These are phyloP conservation scores for Raddia distichophylla DNA, from an alignment of 176 grass and related monocot species.

Conservation along the genomic window DNA sequence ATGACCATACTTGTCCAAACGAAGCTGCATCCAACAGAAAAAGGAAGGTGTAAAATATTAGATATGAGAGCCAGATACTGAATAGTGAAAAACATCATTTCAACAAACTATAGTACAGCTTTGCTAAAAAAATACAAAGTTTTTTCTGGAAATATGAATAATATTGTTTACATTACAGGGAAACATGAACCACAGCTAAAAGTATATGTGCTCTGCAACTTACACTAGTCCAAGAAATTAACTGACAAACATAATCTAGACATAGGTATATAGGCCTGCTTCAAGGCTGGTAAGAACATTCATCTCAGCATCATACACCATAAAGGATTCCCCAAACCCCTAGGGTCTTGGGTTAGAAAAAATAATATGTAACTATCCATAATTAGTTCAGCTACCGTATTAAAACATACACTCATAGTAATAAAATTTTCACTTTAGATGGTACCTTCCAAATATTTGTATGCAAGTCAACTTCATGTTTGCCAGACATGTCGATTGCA, in stretches of 20 bases:
- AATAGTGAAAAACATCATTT: slow-evolving; percentile 24
- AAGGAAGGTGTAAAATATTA: slow-evolving; percentile 38
- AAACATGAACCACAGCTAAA: slow-evolving; percentile 27
- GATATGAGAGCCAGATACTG: background rate
- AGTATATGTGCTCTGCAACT: slow-evolving; percentile 9
- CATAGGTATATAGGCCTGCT: background rate
- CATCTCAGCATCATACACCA: no score
- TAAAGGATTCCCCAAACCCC: no score
- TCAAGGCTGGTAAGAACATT: background rate
- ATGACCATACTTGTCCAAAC: slow-evolving; percentile 67
- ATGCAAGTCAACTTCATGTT: slow-evolving; percentile 98
- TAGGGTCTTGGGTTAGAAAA: no score
- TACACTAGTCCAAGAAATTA: slow-evolving; percentile 28
- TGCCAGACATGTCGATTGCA: slow-evolving; percentile 98
- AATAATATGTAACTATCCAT: background rate
- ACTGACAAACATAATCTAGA: slow-evolving; percentile 1
- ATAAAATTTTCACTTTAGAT: slow-evolving; percentile 25
- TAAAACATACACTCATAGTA: background rate
- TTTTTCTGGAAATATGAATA: background rate
- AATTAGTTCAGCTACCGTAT: slow-evolving; percentile 13
- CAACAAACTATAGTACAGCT: background rate
- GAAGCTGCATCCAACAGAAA: slow-evolving; percentile 66
- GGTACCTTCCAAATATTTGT: slow-evolving; percentile 99
- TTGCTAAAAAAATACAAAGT: background rate
- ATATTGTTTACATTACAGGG: slow-evolving; percentile 8